Evolutionary conservation across 1,284 basidiomycete species (phyloP).

Genomic region (Cutaneotrichosporon mucoides): DNA sequence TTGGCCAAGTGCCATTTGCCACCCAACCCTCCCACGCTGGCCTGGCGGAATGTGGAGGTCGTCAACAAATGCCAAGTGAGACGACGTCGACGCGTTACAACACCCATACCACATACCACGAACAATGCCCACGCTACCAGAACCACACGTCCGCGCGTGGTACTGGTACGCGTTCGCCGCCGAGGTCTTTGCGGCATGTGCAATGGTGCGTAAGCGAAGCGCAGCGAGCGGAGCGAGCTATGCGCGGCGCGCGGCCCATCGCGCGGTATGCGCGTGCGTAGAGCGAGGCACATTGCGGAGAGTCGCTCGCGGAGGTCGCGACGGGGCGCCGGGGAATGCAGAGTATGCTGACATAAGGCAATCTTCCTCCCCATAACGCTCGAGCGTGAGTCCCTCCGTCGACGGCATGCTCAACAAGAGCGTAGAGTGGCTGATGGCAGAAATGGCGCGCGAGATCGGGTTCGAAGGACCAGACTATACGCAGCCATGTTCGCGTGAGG

Average conservation of each 20-base stretch:
- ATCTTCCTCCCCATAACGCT: conserved; percentile 48
- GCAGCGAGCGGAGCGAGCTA: too few species aligned
- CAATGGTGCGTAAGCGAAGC: conserved; percentile 23
- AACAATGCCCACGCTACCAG: conserved; percentile 5
- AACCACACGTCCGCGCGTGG: conserved; percentile 38
- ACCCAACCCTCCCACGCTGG: neutral
- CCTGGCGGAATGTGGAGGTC: neutral
- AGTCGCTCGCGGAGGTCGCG: too few species aligned
- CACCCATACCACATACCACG: neutral
- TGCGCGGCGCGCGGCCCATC: too few species aligned
- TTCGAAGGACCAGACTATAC: conserved; percentile 34
- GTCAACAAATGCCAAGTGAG: neutral
- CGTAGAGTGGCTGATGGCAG: conserved; percentile 15
- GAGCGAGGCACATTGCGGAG: too few species aligned
- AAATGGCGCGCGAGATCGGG: conserved; percentile 45
- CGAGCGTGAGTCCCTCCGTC: conserved; percentile 32
- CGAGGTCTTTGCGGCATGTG: conserved; percentile 46
- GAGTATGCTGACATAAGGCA: conserved; percentile 22
- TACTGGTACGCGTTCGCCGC: conserved; percentile 47
- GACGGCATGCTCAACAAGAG: neutral
- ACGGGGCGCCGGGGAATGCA: too few species aligned
- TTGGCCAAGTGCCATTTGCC: too few species aligned
- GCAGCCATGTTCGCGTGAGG: conserved; percentile 25
- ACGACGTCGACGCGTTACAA: neutral
- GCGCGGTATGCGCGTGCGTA: too few species aligned